Conservation (phyloP, 768 basidiomycete genomes). For the Serendipita vermifera region DNA sequence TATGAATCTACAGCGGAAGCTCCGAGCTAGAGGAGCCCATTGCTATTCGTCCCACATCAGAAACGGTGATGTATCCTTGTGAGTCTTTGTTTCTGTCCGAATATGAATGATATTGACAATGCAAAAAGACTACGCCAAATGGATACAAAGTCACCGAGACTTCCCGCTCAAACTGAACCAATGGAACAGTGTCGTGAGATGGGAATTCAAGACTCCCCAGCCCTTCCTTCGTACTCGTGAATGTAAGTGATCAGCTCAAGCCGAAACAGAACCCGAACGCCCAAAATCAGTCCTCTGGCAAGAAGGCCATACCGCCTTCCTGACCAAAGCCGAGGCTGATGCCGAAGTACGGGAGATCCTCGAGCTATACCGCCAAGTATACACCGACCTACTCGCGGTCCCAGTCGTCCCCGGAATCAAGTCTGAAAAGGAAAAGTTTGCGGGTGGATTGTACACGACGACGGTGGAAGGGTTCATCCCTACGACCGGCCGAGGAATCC, state of each 20-base stretch:
- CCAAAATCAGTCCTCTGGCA: conserved; percentile 69
- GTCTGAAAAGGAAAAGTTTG: conserved; percentile 99
- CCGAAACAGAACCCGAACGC: background rate
- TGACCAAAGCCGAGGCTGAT: conserved; percentile 82
- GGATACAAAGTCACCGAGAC: conserved; percentile 96
- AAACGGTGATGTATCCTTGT: conserved; percentile 99
- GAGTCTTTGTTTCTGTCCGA: conserved; percentile 22
- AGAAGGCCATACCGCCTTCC: conserved; percentile 94
- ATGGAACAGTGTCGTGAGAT: conserved; percentile 98
- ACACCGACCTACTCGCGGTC: conserved; percentile 93
- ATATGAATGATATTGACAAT: background rate
- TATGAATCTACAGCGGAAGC: conserved; percentile 45
- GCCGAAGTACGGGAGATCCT: conserved; percentile 86
- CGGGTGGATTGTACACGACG: conserved; percentile 94
- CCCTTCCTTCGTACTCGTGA: conserved; percentile 98
- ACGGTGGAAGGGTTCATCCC: conserved; percentile 98
- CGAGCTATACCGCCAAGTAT: conserved; percentile 88
- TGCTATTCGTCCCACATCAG: conserved; percentile 94
- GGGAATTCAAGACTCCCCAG: conserved; percentile 99
- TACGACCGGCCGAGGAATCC: conserved; percentile 92
- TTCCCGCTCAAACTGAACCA: conserved; percentile 94
- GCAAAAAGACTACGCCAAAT: conserved; percentile 82
- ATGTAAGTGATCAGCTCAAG: conserved; percentile 25
- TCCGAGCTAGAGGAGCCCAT: conserved; percentile 95
- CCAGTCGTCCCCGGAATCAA: conserved; percentile 96